A percentile compares a stretch with the other conserved stretches of the same genome.
These are phyloP conservation scores for Sideroxylon spinosum DNA, from an alignment of 179 eudicot genomes.

Conservation along the genomic window DNA sequence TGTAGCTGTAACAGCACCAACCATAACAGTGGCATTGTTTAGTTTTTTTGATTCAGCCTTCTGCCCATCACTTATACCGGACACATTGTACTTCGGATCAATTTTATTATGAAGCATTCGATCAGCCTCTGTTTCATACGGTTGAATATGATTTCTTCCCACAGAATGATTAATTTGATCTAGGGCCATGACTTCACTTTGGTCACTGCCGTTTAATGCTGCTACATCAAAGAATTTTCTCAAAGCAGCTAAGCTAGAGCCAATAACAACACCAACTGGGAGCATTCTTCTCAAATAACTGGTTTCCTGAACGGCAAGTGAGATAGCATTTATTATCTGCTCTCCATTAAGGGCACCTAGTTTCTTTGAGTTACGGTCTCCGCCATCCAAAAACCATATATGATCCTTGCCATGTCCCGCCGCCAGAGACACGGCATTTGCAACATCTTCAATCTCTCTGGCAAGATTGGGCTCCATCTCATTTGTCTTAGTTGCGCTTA, in stretches of 20 bases:
- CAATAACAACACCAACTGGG: constrained; percentile 86
- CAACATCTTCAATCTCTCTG: constrained; percentile 61
- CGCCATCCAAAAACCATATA: constrained; percentile 24
- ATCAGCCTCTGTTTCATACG: constrained; percentile 26
- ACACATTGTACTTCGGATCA: constrained; percentile 18
- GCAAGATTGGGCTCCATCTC: constrained; percentile 48
- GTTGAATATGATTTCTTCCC: constrained; percentile 24
- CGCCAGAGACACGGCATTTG: constrained; percentile 50
- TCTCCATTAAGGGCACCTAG: constrained; percentile 41
- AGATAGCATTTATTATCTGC: constrained; percentile 49
- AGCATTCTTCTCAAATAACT: constrained; percentile 55
- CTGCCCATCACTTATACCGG: constrained; percentile 21
- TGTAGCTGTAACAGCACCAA: constrained; percentile 93
- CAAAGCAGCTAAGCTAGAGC: constrained; percentile 84
- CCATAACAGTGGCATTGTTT: constrained; percentile 41
- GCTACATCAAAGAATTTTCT: constrained; percentile 43
- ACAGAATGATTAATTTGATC: constrained; percentile 25
- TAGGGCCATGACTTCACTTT: constrained; percentile 23
- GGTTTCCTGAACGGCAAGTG: constrained; percentile 53
- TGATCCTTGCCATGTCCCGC: constrained; percentile 34
- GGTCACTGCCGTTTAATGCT: constrained; percentile 21
- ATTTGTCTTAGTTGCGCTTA: constrained; percentile 39
- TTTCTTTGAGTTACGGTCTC: constrained; percentile 26
- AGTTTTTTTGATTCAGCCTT: constrained; percentile 24
- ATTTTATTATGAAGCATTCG: constrained; percentile 23